phyloP scores from a whole-genome alignment of 768 basidiomycete genomes.

The Exidia glandulosa region DNA sequence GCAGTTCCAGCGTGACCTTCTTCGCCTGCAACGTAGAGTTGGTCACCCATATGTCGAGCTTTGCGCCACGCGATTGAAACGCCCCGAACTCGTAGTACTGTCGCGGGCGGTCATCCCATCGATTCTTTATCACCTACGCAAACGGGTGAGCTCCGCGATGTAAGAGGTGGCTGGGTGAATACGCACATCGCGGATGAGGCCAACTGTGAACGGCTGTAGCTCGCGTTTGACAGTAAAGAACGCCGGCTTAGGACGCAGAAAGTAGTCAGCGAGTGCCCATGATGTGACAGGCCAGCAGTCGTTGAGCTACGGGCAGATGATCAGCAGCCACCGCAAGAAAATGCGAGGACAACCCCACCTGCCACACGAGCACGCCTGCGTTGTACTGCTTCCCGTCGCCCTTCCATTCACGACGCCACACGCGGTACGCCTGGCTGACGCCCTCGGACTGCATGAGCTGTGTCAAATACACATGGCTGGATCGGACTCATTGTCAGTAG shows the following conservation, averaged over 20 bases:
- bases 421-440: constrained; percentile 29
- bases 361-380: not conserved
- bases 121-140: constrained; percentile 21
- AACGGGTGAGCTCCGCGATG: constrained; percentile 10
- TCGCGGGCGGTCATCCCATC: constrained; percentile 23
- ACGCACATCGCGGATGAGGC: constrained; percentile 25
- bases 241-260: constrained; percentile 17
- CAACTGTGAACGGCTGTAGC: constrained; percentile 28
- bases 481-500: no score
- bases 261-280: constrained; percentile 35
- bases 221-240: constrained; percentile 35
- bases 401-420: constrained; percentile 34
- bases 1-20: constrained; percentile 21
- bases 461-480: not conserved
- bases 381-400: constrained; percentile 28
- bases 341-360: constrained; percentile 23
- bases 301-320: no score
- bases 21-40: constrained; percentile 21
- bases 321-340: no score
- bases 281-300: constrained; percentile 33
- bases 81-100: constrained; percentile 28
- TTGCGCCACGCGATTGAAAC: constrained; percentile 13
- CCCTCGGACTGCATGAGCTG: constrained; percentile 33
- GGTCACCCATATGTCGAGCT: constrained; percentile 29
- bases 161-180: no score